Base-by-base conservation (phyloP, 108 stramenopile genomes). In the Skeletonema potamos region DNA sequence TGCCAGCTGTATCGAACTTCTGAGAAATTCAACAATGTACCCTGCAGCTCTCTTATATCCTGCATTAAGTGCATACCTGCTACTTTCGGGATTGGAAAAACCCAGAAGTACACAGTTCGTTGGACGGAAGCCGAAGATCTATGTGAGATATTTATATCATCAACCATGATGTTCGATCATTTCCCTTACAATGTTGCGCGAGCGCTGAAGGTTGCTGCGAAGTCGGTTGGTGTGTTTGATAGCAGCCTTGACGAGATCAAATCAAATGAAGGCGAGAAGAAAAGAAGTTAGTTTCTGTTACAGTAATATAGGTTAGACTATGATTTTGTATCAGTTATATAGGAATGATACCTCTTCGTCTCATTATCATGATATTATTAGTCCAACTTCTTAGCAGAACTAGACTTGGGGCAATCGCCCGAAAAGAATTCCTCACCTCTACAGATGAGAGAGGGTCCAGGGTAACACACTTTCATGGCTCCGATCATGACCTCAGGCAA, bases 1-100 rank as follows among this genome's bases (percentile, higher is more conserved):
- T 65, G 91, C 26, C 94, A 92, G 36, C 70, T 95, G 44, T 77
- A 90, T 22, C 84, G 91, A 64, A 93, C 85, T 15, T 86, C 84
- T 54, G 85, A 88, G 63, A 79, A 77, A 17, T 68, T 74, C 26
- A 34, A 33, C 32, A 74, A 74, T 62, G 74, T 67, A 24, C 74
- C 74, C 4, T 74, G 74, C 60, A 37, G 74, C 15, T 54, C 59
- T 48, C 2, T 74, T 2, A 13, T 67, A 1, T 51, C 59, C 1
- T 67, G 65, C 17, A 12, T 54, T 9, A 58, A 62, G 51, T 74
- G 60, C 27, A 55, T 46, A 26, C 34, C 44, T 33, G 46, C 22
- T 7, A 59, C 64, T 26, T 65, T 58, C 22, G 15, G 48, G 20
- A 13, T 33, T 8, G 58, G 17, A 13, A 13, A 36, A 26, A 74